Conservation (phyloP, 148 eudicot genomes). For the Simmondsia chinensis region DNA sequence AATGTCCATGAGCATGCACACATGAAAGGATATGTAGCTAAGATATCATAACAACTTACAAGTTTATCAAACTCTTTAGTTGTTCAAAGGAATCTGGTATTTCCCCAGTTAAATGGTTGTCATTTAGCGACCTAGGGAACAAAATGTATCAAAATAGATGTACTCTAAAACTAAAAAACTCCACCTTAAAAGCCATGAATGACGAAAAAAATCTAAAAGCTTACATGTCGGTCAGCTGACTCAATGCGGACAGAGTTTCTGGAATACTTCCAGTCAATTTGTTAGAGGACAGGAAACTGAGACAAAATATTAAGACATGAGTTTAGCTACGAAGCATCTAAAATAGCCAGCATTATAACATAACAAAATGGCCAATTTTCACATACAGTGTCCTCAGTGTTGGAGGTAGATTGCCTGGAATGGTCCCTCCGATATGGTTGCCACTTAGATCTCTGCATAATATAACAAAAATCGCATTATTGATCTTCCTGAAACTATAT, state of each 20-base stretch:
- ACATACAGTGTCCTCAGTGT: slow-evolving; percentile 79
- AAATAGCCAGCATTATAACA: too few species aligned
- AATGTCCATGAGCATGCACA: slow-evolving; percentile 1
- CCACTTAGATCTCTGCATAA: slow-evolving; percentile 68
- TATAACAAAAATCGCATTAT: slow-evolving; percentile 3
- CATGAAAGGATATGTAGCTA: background rate
- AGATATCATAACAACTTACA: slow-evolving; percentile 32
- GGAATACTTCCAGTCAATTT: slow-evolving; percentile 82
- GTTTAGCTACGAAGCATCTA: too few species aligned
- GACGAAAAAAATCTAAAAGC: slow-evolving; percentile 8
- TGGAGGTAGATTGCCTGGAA: slow-evolving; percentile 71
- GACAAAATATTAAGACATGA: slow-evolving; percentile 1
- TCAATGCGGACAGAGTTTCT: slow-evolving; percentile 44
- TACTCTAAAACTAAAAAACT: too few species aligned
- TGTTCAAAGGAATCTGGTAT: slow-evolving; percentile 76
- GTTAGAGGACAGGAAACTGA: slow-evolving; percentile 65
- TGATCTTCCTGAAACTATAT: slow-evolving; percentile 1
- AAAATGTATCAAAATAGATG: too few species aligned
- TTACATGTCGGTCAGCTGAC: slow-evolving; percentile 75
- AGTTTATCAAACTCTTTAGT: slow-evolving; percentile 44
- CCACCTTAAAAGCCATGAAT: background rate
- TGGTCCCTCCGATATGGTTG: slow-evolving; percentile 83
- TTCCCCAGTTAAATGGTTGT: slow-evolving; percentile 60
- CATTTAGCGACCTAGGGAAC: slow-evolving; percentile 45
- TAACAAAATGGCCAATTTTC: background rate